These are phyloP conservation scores for Physocladia obscura DNA, from an alignment of 192 early-diverging fungal genomes.

Conservation along the genomic window DNA sequence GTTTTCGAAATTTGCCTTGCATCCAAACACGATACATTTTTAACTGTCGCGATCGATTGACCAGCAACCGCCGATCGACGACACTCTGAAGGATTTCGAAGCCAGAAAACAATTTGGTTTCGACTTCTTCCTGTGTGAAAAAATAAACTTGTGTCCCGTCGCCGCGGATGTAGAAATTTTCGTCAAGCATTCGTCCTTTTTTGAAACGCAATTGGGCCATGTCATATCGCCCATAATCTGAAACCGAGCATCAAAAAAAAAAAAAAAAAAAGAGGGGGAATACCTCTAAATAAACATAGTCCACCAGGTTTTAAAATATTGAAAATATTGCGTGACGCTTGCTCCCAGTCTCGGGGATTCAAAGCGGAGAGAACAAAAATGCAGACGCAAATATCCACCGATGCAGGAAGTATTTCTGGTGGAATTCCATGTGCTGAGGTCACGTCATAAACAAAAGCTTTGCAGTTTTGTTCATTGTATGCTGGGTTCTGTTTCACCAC, in stretches of 20 bases:
- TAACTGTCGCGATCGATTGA: constrained; percentile 85
- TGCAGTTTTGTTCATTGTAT: constrained; percentile 71
- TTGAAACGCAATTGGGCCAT: constrained; percentile 97
- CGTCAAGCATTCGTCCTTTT: constrained; percentile 79
- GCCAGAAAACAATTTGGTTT: constrained; percentile 51
- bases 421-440: constrained; percentile 68
- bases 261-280: neutral
- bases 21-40: constrained; percentile 99
- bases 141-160: constrained; percentile 96
- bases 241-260: neutral
- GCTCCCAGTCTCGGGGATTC: constrained; percentile 76
- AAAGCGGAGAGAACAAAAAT: constrained; percentile 97
- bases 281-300: constrained; percentile 73
- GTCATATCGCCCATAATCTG: constrained; percentile 97
- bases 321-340: constrained; percentile 78
- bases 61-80: constrained; percentile 86
- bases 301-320: constrained; percentile 88
- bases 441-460: constrained; percentile 94
- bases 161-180: constrained; percentile 96
- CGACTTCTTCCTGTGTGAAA: constrained; percentile 71
- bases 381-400: constrained; percentile 86
- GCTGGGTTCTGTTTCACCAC: constrained; percentile 73
- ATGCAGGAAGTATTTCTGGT: constrained; percentile 69
- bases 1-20: constrained; percentile 93
- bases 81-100: constrained; percentile 87